These are phyloP conservation scores for Artemisia annua DNA, from an alignment of 129 eudicot species.

Conservation along the genomic window DNA sequence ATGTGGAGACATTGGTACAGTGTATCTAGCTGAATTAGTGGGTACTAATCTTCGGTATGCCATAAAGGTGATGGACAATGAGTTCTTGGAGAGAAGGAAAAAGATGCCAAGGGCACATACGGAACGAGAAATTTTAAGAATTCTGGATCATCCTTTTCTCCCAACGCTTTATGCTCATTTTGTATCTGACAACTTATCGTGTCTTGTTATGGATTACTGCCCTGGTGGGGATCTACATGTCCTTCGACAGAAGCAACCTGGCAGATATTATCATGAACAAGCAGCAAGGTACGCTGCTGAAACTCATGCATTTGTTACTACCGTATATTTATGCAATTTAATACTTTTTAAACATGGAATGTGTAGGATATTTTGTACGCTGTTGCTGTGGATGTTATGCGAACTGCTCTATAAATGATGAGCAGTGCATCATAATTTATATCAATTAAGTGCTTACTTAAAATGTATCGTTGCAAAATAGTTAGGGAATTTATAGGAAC, in stretches of 20 bases:
- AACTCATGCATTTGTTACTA: neutral
- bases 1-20: conserved; percentile 33
- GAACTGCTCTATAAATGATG: too few relatives aligned
- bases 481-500: neutral
- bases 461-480: too few relatives aligned
- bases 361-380: neutral
- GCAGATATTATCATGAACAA: conserved; percentile 68
- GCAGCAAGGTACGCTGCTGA: conserved; percentile 64
- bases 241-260: conserved; percentile 87
- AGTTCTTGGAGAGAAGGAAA: conserved; percentile 73
- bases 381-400: neutral
- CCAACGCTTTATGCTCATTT: conserved; percentile 87
- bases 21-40: conserved; percentile 40
- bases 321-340: neutral
- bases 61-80: conserved; percentile 89
- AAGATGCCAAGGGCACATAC: conserved; percentile 86
- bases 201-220: conserved; percentile 92
- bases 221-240: conserved; percentile 96
- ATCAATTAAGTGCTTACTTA: too few relatives aligned
- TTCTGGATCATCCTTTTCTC: conserved; percentile 92
- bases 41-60: conserved; percentile 71
- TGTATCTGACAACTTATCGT: conserved; percentile 73
- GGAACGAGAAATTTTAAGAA: conserved; percentile 76
- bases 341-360: neutral
- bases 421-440: too few relatives aligned